These are phyloP conservation scores for Ophiostoma fasciatum DNA, from an alignment of 2,329 filamentous ascomycete genomes.

Conservation along the genomic window DNA sequence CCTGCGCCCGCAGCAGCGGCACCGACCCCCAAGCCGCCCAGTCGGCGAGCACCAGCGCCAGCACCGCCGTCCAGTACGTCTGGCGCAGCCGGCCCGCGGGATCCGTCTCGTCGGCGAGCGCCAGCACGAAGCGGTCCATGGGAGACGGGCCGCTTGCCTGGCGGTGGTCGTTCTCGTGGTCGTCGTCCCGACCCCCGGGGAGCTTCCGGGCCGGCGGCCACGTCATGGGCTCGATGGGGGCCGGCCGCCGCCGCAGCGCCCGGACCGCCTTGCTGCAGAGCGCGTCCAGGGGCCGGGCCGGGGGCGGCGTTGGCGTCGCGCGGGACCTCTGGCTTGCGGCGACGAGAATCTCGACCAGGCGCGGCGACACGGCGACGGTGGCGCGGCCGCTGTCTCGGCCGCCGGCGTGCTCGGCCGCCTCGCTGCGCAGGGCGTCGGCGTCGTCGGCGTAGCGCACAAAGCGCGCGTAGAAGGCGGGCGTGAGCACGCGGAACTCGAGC, in stretches of 20 bases:
- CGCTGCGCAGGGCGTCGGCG: constrained; percentile 45
- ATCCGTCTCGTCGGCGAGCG: constrained; percentile 15
- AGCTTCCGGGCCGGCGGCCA: too few species aligned
- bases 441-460: constrained; percentile 49
- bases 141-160: too few species aligned
- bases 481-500: constrained; percentile 43
- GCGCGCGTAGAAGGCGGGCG: constrained; percentile 51
- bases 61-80: constrained; percentile 23
- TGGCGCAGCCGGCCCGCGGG: not conserved
- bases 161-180: too few species aligned
- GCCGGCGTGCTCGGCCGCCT: constrained; percentile 42
- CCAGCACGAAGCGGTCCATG: constrained; percentile 35
- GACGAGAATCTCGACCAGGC: constrained; percentile 27
- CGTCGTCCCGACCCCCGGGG: too few species aligned
- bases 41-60: constrained; percentile 30
- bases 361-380: constrained; percentile 42
- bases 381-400: too few species aligned
- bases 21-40: constrained; percentile 23
- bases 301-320: constrained; percentile 21
- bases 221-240: constrained; percentile 25
- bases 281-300: constrained; percentile 24
- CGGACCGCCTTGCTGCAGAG: constrained; percentile 29
- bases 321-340: constrained; percentile 28
- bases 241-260: constrained; percentile 26
- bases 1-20: constrained; percentile 19